A percentile compares a stretch with the other conserved stretches of the same genome.
Evolutionary conservation across 2,329 filamentous ascomycete genomes (phyloP).

Genomic region (Arthrobotrys entomopaga): DNA sequence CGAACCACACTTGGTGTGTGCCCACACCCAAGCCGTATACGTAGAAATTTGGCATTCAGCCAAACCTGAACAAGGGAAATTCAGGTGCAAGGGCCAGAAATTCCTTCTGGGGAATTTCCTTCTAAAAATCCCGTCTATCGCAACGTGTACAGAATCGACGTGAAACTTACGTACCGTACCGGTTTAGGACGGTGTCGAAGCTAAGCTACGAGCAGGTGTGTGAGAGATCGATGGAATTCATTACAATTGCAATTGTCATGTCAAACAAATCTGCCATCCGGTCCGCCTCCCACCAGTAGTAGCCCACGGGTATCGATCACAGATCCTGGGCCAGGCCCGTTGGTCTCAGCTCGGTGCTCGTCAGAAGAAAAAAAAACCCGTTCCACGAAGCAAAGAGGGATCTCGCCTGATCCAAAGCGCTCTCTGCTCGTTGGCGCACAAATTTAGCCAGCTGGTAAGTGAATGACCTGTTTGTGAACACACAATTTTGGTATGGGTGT

Average conservation of each 20-base stretch:
- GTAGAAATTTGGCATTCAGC: conserved; percentile 46
- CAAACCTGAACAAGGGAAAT: conserved; percentile 46
- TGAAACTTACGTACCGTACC: conserved; percentile 19
- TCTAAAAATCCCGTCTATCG: conserved; percentile 44
- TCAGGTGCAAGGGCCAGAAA: conserved; percentile 51
- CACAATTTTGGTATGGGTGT: conserved; percentile 46
- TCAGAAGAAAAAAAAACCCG: not conserved
- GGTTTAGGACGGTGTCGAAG: not conserved
- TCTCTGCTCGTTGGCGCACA: conserved; percentile 17
- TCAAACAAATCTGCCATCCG: too few relatives aligned
- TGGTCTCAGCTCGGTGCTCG: conserved; percentile 2
- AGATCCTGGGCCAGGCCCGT: not conserved
- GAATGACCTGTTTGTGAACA: conserved; percentile 35
- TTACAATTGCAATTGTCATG: too few relatives aligned
- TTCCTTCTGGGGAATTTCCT: conserved; percentile 48
- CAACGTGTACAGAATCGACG: conserved; percentile 28
- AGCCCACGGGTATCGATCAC: too few relatives aligned
- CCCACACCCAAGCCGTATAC: too few relatives aligned
- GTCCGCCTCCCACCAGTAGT: too few relatives aligned
- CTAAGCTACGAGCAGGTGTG: not conserved
- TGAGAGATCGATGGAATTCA: conserved; percentile 12
- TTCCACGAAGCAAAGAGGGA: not conserved
- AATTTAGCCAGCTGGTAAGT: conserved; percentile 50
- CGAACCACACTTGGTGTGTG: conserved; percentile 34
- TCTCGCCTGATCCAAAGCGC: not conserved